Base-by-base conservation (phyloP, 257 asterid species). In the Nicotiana tabacum region DNA sequence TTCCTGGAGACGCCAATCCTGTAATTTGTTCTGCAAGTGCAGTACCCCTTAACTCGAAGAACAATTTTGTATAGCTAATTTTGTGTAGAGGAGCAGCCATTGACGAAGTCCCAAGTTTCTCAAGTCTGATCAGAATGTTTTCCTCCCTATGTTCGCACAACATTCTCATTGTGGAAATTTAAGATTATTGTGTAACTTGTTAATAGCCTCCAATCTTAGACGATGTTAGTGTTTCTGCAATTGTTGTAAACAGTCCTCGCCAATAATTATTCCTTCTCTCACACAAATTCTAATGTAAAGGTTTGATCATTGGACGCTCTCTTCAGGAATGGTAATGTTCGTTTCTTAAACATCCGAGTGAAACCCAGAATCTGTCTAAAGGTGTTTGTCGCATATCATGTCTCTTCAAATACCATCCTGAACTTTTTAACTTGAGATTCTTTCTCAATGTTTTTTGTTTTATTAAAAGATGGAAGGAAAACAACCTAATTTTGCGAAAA, bases 91-190 rank as follows among this genome's bases (percentile, higher is more conserved):
- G 68, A 76, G 82, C 83, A 80, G 78, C 81, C 66, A 24, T 16
- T 3, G 17, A 58, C 51, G 85, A 77, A 51, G 78, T 70, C 39
- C 29, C 78, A 37, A 81, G 70, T 29, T 39, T 62, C 62, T 55
- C 77, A 7, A 27, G 39, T 67, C 69, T 57, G 39, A 68, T 32
- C 24, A 51, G 68, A 80, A 29, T 10, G 21, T 77, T 81, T 64
- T 84, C 82, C 57, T 18, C 48, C 55, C 74, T 85, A 56, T 5
- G 81, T 82, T 43, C 76, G 70, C 86, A 82, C 86, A 77, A 57
- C 83, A 86, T 86, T 61, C 87, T 72, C 70, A 78, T 64, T 84
- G 88, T 89, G 87, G 87, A 85, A 86, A 85, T 46, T 69, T 82
- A 29, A 83, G 84, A 68, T 86, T 83, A 80, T 78, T 82, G 84